Conservation (phyloP, 1,284 basidiomycete genomes). For the Papiliotrema nemorosa region DNA sequence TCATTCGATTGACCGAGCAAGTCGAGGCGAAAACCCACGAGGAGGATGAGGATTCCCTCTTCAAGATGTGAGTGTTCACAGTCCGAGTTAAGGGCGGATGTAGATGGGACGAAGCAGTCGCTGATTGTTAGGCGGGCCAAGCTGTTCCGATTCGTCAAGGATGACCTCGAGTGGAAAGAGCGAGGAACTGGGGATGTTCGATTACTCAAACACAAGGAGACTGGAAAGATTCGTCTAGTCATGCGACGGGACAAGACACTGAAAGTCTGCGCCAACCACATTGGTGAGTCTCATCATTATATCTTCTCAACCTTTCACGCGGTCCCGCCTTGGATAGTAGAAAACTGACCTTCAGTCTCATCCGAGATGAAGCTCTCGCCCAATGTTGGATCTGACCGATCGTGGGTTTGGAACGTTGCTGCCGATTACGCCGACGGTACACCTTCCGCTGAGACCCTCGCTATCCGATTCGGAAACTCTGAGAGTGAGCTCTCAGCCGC, state of each 20-base stretch:
- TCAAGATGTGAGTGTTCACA: slow-evolving; percentile 90
- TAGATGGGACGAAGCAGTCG: neutral
- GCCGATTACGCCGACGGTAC: slow-evolving; percentile 92
- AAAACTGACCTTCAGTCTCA: slow-evolving; percentile 59
- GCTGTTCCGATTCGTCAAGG: slow-evolving; percentile 90
- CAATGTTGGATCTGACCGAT: slow-evolving; percentile 98
- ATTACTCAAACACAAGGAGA: slow-evolving; percentile 80
- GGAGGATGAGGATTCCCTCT: slow-evolving; percentile 87
- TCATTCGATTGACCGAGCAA: slow-evolving; percentile 88
- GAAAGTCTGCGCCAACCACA: slow-evolving; percentile 99
- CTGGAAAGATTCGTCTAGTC: slow-evolving; percentile 89
- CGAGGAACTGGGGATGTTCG: slow-evolving; percentile 77
- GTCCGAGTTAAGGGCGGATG: neutral
- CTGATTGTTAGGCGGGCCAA: slow-evolving; percentile 77
- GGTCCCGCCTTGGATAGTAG: neutral
- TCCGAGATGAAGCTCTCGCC: slow-evolving; percentile 92
- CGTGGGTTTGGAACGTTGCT: slow-evolving; percentile 97
- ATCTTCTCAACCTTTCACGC: neutral
- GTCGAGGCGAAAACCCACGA: slow-evolving; percentile 94
- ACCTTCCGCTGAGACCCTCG: slow-evolving; percentile 87
- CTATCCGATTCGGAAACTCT: slow-evolving; percentile 95
- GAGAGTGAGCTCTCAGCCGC: slow-evolving; percentile 68
- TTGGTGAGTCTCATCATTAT: slow-evolving; percentile 61
- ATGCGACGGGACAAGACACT: slow-evolving; percentile 99
- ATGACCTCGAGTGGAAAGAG: slow-evolving; percentile 83